Evolutionary conservation across 1,284 basidiomycete genomes (phyloP).

Genomic region (Hymenochaete sp.): DNA sequence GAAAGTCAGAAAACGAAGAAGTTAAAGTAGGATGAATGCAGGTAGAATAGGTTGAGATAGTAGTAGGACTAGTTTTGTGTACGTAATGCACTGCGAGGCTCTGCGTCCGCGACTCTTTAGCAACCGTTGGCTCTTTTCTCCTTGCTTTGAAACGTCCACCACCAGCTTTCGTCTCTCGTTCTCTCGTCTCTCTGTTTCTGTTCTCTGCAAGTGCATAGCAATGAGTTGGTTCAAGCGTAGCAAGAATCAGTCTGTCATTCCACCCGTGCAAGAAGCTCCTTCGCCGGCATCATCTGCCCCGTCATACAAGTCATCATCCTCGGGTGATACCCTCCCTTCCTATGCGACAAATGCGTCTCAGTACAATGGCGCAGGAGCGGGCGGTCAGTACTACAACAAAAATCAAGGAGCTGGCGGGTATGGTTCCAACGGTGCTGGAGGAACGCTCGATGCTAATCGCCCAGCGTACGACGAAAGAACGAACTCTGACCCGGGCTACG

Average conservation of each 20-base stretch:
- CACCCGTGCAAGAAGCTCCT: conserved; percentile 42
- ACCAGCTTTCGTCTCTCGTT: conserved; percentile 6
- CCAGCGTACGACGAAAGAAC: conserved; percentile 15
- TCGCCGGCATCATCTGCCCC: conserved; percentile 30
- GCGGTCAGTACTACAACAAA: conserved; percentile 23
- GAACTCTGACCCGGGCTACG: conserved; percentile 23
- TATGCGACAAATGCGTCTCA: conserved; percentile 27
- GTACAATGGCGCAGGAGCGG: conserved; percentile 51
- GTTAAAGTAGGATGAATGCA: conserved; percentile 17
- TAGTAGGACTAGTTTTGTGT: too few species aligned
- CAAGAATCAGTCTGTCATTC: conserved; percentile 63
- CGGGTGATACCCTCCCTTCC: conserved; percentile 22
- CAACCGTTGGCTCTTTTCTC: not conserved
- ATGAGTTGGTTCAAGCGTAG: conserved; percentile 71
- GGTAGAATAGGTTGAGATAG: too few species aligned
- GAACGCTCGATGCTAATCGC: conserved; percentile 1
- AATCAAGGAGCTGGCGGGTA: conserved; percentile 25
- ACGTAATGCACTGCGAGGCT: conserved; percentile 1
- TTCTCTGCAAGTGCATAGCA: too few species aligned
- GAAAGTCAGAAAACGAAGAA: conserved; percentile 33
- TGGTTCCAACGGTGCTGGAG: conserved; percentile 9
- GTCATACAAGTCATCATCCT: conserved; percentile 22
- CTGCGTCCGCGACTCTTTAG: conserved; percentile 1
- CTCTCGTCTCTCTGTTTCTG: conserved; percentile 11
- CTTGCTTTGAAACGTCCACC: not conserved